Conservation (phyloP, 1,284 basidiomycete species). For the Pseudomicrostroma phylloplanum region DNA sequence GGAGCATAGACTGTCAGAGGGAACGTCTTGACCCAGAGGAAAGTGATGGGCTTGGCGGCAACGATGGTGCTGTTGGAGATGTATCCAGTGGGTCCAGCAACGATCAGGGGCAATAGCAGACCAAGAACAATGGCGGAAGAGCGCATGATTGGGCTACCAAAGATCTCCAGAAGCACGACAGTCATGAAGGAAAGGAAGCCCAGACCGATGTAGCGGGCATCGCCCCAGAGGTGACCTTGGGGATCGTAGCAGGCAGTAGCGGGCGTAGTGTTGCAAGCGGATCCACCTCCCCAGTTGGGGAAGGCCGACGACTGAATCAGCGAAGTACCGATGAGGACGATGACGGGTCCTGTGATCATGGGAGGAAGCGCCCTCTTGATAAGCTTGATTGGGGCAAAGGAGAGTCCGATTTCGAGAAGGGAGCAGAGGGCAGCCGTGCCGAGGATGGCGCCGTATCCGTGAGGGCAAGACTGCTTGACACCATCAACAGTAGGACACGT, state of each 20-base stretch:
- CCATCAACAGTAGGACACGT: constrained; percentile 67
- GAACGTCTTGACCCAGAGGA: constrained; percentile 66
- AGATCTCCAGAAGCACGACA: constrained; percentile 67
- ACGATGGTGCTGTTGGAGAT: constrained; percentile 26
- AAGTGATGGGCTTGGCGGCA: constrained; percentile 29
- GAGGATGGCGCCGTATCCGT: constrained; percentile 53
- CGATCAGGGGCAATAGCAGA: constrained; percentile 35
- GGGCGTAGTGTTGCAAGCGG: constrained; percentile 59
- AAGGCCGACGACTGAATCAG: constrained; percentile 69
- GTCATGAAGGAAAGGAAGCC: constrained; percentile 74
- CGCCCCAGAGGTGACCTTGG: constrained; percentile 62
- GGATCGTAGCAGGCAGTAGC: constrained; percentile 64
- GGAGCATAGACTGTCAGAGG: constrained; percentile 71
- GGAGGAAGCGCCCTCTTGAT: constrained; percentile 72
- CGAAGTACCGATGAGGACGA: constrained; percentile 61
- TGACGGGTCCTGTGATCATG: constrained; percentile 60
- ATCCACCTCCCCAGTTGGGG: constrained; percentile 72
- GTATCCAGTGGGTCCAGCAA: constrained; percentile 37
- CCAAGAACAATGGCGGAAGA: constrained; percentile 54
- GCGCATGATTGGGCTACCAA: constrained; percentile 71
- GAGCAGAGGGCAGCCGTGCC: constrained; percentile 72
- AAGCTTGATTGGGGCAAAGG: constrained; percentile 61
- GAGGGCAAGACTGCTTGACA: constrained; percentile 59
- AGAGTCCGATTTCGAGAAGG: constrained; percentile 70
- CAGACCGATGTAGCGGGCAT: constrained; percentile 73